Conservation (phyloP, 75 land plant genomes). For the Cupressus sempervirens region DNA sequence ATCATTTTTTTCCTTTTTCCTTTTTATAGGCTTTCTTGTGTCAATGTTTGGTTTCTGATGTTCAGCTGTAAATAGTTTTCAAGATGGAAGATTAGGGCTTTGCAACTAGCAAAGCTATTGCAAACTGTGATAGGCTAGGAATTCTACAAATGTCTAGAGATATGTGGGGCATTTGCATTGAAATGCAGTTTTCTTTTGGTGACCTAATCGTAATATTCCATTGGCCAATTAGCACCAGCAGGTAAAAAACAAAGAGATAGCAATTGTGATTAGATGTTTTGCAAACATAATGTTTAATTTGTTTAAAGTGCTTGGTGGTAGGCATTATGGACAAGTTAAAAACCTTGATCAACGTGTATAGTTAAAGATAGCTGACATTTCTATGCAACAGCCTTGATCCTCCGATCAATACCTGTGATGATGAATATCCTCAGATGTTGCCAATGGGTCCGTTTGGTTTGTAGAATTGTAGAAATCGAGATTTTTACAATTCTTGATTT, state of each 20-base stretch:
- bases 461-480: too few species aligned
- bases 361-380: background rate
- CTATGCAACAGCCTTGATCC: background rate
- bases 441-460: too few species aligned
- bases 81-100: background rate
- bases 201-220: background rate
- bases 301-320: background rate
- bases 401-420: background rate
- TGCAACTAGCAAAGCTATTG: background rate
- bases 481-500: too few species aligned
- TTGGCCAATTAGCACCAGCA: background rate
- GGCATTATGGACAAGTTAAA: background rate
- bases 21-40: background rate
- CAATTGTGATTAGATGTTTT: background rate
- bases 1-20: background rate
- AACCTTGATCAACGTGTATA: background rate
- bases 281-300: background rate
- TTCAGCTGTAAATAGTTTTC: background rate
- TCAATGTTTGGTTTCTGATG: background rate
- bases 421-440: background rate
- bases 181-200: background rate
- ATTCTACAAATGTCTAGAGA: background rate
- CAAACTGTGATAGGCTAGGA: background rate
- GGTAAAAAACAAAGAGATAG: background rate
- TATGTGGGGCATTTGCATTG: background rate